Percentiles rank a stretch among this genome's conserved stretches.
phyloP scores from a whole-genome alignment of 352 stramenopile genomes.

The Peronosclerospora sorghi region DNA sequence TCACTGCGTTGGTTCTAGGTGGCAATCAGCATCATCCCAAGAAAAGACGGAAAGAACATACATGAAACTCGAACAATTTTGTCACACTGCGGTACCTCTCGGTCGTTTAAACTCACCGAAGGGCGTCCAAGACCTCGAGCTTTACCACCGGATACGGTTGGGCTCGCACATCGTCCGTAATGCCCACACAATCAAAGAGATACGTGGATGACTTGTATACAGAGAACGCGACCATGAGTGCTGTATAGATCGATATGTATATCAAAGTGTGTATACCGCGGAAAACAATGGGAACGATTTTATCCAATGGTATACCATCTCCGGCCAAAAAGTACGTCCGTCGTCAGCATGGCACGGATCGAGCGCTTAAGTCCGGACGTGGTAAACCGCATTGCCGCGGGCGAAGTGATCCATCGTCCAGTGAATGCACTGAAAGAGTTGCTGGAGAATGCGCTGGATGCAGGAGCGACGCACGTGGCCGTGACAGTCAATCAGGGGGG shows the following conservation, averaged over 20 bases:
- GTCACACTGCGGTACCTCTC: no score
- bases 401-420: slow-evolving; percentile 94
- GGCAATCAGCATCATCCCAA: no score
- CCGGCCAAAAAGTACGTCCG: slow-evolving; percentile 37
- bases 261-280: no score
- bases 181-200: slow-evolving; percentile 45
- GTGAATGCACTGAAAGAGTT: slow-evolving; percentile 95
- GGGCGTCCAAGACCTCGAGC: slow-evolving; percentile 27
- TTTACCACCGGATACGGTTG: slow-evolving; percentile 17
- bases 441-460: slow-evolving; percentile 98
- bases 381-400: slow-evolving; percentile 91
- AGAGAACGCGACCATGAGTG: slow-evolving; percentile 37
- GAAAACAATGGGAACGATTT: no score
- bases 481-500: slow-evolving; percentile 79
- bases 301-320: slow-evolving; percentile 26
- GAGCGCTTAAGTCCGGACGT: slow-evolving; percentile 83
- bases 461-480: slow-evolving; percentile 76
- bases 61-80: no score
- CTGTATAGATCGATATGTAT: no score
- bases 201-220: slow-evolving; percentile 61
- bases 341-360: slow-evolving; percentile 36
- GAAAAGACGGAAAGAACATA: no score
- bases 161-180: slow-evolving; percentile 5
- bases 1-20: slow-evolving; percentile 26
- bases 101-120: slow-evolving; percentile 25